phyloP scores from a whole-genome alignment of 805 yeast species.

The Yamadazyma laniorum region DNA sequence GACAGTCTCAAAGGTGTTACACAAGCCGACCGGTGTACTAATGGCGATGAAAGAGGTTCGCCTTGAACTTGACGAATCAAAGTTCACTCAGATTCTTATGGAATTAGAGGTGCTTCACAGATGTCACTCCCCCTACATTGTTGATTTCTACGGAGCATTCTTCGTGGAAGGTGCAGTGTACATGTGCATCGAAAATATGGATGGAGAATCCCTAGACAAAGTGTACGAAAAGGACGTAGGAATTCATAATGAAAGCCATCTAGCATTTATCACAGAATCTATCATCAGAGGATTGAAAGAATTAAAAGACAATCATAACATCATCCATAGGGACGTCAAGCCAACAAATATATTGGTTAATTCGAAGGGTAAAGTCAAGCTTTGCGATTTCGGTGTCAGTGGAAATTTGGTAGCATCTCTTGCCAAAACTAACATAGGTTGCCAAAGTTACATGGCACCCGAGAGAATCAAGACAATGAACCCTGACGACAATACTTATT shows the following conservation, averaged over 20 bases:
- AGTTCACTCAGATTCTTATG: conserved; percentile 92
- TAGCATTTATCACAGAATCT: conserved; percentile 76
- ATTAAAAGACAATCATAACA: conserved; percentile 85
- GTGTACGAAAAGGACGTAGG: conserved; percentile 66
- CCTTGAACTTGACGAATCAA: conserved; percentile 88
- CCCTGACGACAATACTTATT: conserved; percentile 77
- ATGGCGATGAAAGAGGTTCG: conserved; percentile 99
- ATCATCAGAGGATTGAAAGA: conserved; percentile 80
- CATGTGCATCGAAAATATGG: conserved; percentile 98
- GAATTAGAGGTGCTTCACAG: conserved; percentile 91
- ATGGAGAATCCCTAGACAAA: conserved; percentile 90
- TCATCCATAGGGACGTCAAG: conserved; percentile 94
- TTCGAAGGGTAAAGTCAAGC: conserved; percentile 78
- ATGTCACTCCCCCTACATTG: conserved; percentile 86
- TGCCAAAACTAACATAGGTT: conserved; percentile 94
- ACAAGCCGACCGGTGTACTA: conserved; percentile 84
- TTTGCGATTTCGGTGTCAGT: conserved; percentile 95
- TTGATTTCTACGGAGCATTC: conserved; percentile 96
- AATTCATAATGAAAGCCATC: conserved; percentile 66
- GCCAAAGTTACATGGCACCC: conserved; percentile 99
- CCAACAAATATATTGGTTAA: conserved; percentile 91
- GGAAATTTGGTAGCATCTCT: conserved; percentile 93
- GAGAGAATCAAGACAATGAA: conserved; percentile 78
- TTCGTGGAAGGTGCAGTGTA: conserved; percentile 97
- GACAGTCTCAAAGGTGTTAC: conserved; percentile 87